Conservation (phyloP, 257 asterid genomes). For the Rubia yunnanensis region DNA sequence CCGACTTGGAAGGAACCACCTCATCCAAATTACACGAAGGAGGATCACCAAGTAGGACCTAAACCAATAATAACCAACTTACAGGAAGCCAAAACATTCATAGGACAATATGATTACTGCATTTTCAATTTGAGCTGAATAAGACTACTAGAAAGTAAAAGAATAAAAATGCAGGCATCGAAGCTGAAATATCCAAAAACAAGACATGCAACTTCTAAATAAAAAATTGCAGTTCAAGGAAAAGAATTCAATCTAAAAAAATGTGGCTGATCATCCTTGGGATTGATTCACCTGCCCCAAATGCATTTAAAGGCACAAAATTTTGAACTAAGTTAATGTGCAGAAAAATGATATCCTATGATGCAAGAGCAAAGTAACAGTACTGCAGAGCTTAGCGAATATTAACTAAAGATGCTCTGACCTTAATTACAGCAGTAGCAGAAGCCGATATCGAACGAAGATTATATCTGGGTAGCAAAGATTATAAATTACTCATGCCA, state of each 20-base stretch:
- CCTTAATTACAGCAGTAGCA: conserved; percentile 89
- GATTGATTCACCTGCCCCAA: conserved; percentile 7
- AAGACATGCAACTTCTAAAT: background rate
- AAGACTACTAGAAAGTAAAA: background rate
- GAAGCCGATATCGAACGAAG: conserved; percentile 94
- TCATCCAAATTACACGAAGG: conserved; percentile 31
- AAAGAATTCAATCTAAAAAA: background rate
- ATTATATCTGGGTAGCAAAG: conserved; percentile 56
- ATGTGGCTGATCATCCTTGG: background rate
- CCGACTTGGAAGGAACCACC: conserved; percentile 56
- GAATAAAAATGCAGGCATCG: background rate
- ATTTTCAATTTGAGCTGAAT: background rate
- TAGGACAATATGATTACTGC: background rate
- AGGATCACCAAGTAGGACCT: conserved; percentile 88
- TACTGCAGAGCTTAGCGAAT: background rate
- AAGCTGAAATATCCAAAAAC: background rate
- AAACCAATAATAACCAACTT: conserved; percentile 24
- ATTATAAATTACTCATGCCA: conserved; percentile 13
- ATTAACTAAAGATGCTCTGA: conserved; percentile 16
- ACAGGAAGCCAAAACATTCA: conserved; percentile 14
- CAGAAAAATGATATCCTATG: background rate
- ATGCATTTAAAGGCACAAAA: conserved; percentile 12
- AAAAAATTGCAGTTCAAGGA: background rate
- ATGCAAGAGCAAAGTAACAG: background rate
- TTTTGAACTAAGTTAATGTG: conserved; percentile 2